Conservation (phyloP, 352 stramenopile genomes). For the Peronospora farinosa region DNA sequence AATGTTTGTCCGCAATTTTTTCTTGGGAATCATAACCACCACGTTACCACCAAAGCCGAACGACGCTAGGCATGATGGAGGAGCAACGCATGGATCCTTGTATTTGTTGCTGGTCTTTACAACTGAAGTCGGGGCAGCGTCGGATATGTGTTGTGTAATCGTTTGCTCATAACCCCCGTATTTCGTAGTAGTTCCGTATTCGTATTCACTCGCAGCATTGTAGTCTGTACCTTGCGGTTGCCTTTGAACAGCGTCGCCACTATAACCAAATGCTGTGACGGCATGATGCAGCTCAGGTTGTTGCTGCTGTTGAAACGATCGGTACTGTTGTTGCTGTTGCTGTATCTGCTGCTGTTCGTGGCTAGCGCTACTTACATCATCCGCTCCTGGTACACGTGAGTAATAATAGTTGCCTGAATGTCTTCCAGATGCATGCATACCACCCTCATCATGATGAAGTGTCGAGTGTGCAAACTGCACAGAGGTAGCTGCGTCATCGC, state of each 20-base stretch:
- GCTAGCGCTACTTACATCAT: conserved; percentile 4
- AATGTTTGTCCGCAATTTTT: conserved; percentile 73
- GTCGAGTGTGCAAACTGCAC: conserved; percentile 13
- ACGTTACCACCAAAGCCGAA: conserved; percentile 87
- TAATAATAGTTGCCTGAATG: conserved; percentile 14
- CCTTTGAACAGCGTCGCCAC: conserved; percentile 2
- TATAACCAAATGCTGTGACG: conserved; percentile 9
- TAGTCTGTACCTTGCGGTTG: conserved; percentile 14
- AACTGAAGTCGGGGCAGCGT: conserved; percentile 8
- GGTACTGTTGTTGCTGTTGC: too few species aligned
- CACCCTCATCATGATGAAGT: conserved; percentile 4
- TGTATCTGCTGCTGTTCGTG: conserved; percentile 17
- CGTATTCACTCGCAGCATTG: conserved; percentile 8
- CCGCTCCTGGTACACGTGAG: conserved; percentile 7
- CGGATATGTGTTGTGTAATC: conserved; percentile 14
- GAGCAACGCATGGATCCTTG: conserved; percentile 73
- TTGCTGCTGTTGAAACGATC: conserved; percentile 8
- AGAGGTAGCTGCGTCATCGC: conserved; percentile 7
- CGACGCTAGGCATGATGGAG: conserved; percentile 64
- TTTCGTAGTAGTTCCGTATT: conserved; percentile 10
- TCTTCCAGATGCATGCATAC: conserved; percentile 9
- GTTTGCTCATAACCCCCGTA: conserved; percentile 4
- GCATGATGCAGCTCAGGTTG: conserved; percentile 11
- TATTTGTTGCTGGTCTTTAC: conserved; percentile 64
- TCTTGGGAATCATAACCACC: conserved; percentile 86